Base-by-base conservation (phyloP, 1,284 basidiomycete genomes). In the Microbotryum intermedium region DNA sequence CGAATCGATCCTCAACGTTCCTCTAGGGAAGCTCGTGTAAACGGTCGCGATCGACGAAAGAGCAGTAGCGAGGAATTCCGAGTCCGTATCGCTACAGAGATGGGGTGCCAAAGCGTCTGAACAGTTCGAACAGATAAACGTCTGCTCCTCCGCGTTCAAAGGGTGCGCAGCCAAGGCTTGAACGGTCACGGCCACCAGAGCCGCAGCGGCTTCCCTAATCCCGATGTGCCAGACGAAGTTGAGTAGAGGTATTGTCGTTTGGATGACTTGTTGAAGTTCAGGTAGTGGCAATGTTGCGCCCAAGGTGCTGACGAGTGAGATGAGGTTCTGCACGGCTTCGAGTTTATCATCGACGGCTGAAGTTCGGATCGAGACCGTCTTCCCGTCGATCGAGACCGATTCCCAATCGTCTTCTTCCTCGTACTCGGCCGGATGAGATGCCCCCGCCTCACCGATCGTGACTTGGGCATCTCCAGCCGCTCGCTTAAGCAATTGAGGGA, bases 331-430 rank as follows among this genome's bases (percentile, higher is more conserved):
- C 29, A 46, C 29, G 23, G 57, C 57, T 29, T 59, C 57, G 6
- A 30, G 45, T 43, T 59, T 59, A 34, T 59, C 57, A 28, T 59
- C 51, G 13, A 59, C 34, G 20, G 28, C 57, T 18, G 44, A 21
- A 4, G 51, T 59, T 16, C 57, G 26, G 29, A 54, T 48, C 18
- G 18, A n/a, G 30, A 55, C 34, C 20, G 30, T 46, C 28, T 55
- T n/a, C 3, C 57, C 57, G 25, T 30, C 52, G 18, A 53, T 29
- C 8, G 28, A 21, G 10, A 54, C 47, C 20, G 51, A 48, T 47
- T 59, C 57, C 57, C 57, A 59, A 16, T 48, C 57, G 3, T 59
- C 57, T 9, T 59, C 57, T n/a, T 43, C 57, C 2, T 53, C 46
- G 16, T 58, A 25, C 16, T 52, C 29, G 20, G 28, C 28, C 20